These are phyloP conservation scores for Suillus tomentosus DNA, from an alignment of 768 basidiomycete species.

Conservation along the genomic window DNA sequence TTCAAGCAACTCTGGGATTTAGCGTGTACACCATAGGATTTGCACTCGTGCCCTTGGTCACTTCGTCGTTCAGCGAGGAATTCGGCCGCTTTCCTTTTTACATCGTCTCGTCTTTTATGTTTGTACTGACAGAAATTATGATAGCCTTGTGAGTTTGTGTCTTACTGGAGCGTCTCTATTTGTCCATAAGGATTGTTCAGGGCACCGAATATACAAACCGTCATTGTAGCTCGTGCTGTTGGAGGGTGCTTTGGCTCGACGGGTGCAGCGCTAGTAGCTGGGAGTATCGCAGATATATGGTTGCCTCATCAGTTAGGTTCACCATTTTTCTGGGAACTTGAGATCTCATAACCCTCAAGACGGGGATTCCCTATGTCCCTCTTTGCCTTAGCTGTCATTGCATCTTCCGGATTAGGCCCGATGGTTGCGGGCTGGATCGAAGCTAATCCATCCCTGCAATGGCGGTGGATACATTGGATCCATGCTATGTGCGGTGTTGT, in stretches of 20 bases:
- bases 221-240: conserved; percentile 66
- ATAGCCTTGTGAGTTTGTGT: conserved; percentile 29
- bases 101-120: conserved; percentile 49
- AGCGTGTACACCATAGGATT: conserved; percentile 63
- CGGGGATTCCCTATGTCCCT: conserved; percentile 80
- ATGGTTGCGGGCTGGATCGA: conserved; percentile 69
- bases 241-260: conserved; percentile 70
- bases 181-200: conserved; percentile 21
- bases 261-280: conserved; percentile 71
- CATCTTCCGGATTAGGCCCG: conserved; percentile 65
- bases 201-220: conserved; percentile 53
- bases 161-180: not conserved
- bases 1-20: conserved; percentile 50
- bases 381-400: conserved; percentile 63
- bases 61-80: conserved; percentile 73
- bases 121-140: conserved; percentile 52
- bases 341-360: conserved; percentile 35
- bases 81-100: conserved; percentile 68
- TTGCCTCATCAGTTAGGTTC: conserved; percentile 52
- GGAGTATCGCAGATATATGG: conserved; percentile 77
- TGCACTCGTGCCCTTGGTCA: conserved; percentile 60
- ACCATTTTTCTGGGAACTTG: not conserved
- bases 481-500: conserved; percentile 53
- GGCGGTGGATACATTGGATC: conserved; percentile 89
- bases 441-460: conserved; percentile 54